phyloP scores from a whole-genome alignment of 2,329 filamentous ascomycete species.

The Talaromyces sp. region DNA sequence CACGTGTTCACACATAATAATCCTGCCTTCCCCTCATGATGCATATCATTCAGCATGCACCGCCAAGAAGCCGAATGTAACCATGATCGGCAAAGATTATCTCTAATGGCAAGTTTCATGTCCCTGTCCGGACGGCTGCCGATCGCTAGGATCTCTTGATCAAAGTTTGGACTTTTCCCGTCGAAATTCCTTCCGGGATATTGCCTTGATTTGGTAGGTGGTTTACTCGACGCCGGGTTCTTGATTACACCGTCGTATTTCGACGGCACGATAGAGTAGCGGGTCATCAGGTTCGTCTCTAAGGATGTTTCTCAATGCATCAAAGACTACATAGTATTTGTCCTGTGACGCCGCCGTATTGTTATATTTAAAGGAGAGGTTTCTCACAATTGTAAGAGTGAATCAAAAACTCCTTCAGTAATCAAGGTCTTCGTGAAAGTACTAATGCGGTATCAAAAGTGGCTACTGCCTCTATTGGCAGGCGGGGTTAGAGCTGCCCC shows the following conservation, averaged over 20 bases:
- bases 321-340: not conserved
- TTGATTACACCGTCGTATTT: not conserved
- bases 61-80: not conserved
- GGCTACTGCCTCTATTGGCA: not conserved
- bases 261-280: not conserved
- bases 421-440: not conserved
- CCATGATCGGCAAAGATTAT: not conserved
- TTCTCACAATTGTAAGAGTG: not conserved
- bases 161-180: not conserved
- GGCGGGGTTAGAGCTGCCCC: not conserved
- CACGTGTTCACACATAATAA: not conserved
- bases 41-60: not conserved
- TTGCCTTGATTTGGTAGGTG: not conserved
- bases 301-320: not conserved
- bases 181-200: not conserved
- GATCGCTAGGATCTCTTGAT: not conserved
- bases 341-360: not conserved
- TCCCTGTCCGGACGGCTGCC: not conserved
- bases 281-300: not conserved
- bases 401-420: not conserved
- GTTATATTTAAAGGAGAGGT: not conserved
- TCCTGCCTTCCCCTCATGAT: not conserved
- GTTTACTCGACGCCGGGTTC: not conserved
- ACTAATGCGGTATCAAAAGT: not conserved
- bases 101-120: not conserved